phyloP scores from a whole-genome alignment of 228 moss, liverwort and hornwort species.

The Sphagnum magellanicum region DNA sequence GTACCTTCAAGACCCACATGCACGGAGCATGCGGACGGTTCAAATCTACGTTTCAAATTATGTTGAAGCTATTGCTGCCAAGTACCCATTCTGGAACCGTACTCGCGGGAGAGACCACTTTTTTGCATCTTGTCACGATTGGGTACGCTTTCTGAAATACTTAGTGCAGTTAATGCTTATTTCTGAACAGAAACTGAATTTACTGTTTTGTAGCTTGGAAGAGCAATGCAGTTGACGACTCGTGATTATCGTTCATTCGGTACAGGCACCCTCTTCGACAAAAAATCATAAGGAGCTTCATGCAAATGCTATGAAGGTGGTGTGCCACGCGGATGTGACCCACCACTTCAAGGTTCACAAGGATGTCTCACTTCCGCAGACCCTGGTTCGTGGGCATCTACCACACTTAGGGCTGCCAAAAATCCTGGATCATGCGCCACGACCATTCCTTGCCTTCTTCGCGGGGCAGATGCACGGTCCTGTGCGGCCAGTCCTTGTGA shows the following conservation, averaged over 20 bases:
- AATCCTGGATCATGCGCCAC: slow-evolving; percentile 22
- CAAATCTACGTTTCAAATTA: slow-evolving; percentile 50
- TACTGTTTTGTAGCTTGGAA: too few species aligned
- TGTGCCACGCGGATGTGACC: slow-evolving; percentile 49
- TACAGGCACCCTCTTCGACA: slow-evolving; percentile 43
- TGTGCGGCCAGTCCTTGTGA: slow-evolving; percentile 34
- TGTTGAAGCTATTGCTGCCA: slow-evolving; percentile 32
- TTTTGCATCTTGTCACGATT: slow-evolving; percentile 59
- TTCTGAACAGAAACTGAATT: too few species aligned
- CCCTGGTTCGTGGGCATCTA: slow-evolving; percentile 31
- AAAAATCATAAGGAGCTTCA: slow-evolving; percentile 40
- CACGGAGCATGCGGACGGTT: slow-evolving; percentile 43
- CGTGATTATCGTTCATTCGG: background rate
- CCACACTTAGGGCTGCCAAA: slow-evolving; percentile 14
- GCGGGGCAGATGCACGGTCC: slow-evolving; percentile 56
- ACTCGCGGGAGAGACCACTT: slow-evolving; percentile 52
- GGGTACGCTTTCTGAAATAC: slow-evolving; percentile 21
- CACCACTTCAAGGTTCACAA: slow-evolving; percentile 29
- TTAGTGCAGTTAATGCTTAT: background rate
- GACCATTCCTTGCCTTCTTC: slow-evolving; percentile 48
- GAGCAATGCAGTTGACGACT: too few species aligned
- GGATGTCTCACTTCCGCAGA: slow-evolving; percentile 52
- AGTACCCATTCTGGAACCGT: slow-evolving; percentile 54
- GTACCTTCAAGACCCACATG: slow-evolving; percentile 44
- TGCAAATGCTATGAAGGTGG: slow-evolving; percentile 45